Evolutionary conservation across 2,329 filamentous ascomycete species (phyloP), one percentile per base, ranked within the genome.

Genomic region (Gnomoniopsis sp.): DNA sequence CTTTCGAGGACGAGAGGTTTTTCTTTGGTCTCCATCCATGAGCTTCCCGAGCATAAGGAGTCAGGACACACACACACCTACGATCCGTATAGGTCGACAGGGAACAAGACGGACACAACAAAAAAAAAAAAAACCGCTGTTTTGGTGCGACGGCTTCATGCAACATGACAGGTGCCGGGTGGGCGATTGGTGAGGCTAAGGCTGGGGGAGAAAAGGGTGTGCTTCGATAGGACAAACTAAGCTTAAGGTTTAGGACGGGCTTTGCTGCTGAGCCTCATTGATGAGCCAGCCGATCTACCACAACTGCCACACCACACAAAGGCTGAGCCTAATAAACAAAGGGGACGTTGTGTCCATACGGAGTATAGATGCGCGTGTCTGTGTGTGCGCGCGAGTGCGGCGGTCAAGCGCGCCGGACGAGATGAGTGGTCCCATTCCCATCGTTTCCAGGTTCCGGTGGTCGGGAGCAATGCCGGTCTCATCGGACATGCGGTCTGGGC

Each of bases 401-500:
- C 47, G 55, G 49, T 59, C 54, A 44, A 55, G 43, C 58, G 48
- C 58, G 61, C 58, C 51, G 50, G 46, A 49, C 38, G 23, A 36
- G 41, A 44, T 62, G 52, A 57, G 52, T 63, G 61, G 56, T 41
- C 53, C 43, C 41, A 60, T 55, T 10, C n/a, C n/a, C n/a, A n/a
- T n/a, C n/a, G n/a, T n/a, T 23, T 30, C 33, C 23, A 49, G 44
- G 30, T 55, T 41, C 59, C 49, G 59, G 52, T 58, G n/a, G 41
- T 53, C 52, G 55, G 59, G 49, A 44, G 38, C 46, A 47, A 48
- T 44, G 59, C 59, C 52, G 53, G 59, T 61, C 53, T 59, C 59
- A 59, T 49, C 56, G 53, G 49, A 46, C 54, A 53, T 59, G 59
- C 56, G 53, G 57, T 61, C 59, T 61, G 53, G 57, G 46, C 59